Conservation (phyloP, 306 rosid species). For the Lathyrus aphaca region DNA sequence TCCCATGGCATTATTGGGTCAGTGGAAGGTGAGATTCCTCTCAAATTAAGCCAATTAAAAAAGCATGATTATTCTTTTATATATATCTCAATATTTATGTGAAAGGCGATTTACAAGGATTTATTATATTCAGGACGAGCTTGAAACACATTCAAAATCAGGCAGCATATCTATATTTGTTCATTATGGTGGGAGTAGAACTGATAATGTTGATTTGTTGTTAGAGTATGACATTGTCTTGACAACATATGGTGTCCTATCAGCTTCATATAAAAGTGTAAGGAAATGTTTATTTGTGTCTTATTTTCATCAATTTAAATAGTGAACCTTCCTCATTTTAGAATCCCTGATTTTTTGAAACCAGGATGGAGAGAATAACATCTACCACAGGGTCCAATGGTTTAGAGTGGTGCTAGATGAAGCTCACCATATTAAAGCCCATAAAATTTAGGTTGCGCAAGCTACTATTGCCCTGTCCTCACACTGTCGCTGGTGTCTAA, state of each 20-base stretch:
- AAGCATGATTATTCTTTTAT: not conserved
- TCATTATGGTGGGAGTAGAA: conserved; percentile 81
- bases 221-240: conserved; percentile 73
- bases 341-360: conserved; percentile 12
- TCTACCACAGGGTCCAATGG: conserved; percentile 78
- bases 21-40: conserved; percentile 73
- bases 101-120: conserved; percentile 34
- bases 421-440: conserved; percentile 83
- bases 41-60: not conserved
- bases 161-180: conserved; percentile 70
- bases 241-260: conserved; percentile 78
- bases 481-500: conserved; percentile 88
- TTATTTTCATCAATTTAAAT: conserved; percentile 13
- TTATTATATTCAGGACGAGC: conserved; percentile 70
- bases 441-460: conserved; percentile 59
- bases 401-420: conserved; percentile 90
- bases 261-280: conserved; percentile 63
- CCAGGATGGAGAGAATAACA: conserved; percentile 69
- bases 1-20: conserved; percentile 90
- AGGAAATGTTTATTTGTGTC: conserved; percentile 32
- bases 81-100: not conserved
- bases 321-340: not conserved
- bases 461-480: conserved; percentile 73
- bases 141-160: conserved; percentile 70
- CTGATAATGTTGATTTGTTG: conserved; percentile 52